Base-by-base conservation (phyloP, 2,329 filamentous ascomycete species). In the Calycina herbarum region DNA sequence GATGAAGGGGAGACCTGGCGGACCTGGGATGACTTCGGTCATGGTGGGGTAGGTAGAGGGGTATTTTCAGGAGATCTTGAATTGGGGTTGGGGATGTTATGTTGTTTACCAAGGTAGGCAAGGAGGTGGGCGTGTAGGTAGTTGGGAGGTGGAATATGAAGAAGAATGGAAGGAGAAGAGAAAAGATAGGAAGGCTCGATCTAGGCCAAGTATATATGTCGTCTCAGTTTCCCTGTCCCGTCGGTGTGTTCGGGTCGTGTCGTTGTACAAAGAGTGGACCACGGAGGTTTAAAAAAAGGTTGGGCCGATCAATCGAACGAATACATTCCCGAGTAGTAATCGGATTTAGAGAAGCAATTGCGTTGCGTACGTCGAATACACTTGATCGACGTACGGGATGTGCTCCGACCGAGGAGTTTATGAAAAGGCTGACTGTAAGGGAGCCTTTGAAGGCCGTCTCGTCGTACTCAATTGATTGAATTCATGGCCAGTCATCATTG, bases 1-100 rank as follows among this genome's bases (percentile, higher is more conserved):
- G 29, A 92, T 68, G 31, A 92, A 75, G 1, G 88, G 89, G 64
- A 89, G 78, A 2, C 86, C 87, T 63, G 81, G 82, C 31, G 89
- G 89, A 58, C 85, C 83, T 1, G 89, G 89, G 62, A 92, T 89
- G 2, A 83, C 80, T 17, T 65, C 60, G 11, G 67, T 59, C 67
- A 68, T 68, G 10, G 35, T 62, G 15, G 13, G 20, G 35, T 31
- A 56, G 48, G 10, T 20, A 54, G 48, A 54, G 20, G 20, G 20
- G 48, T 54, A 24, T 54, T 20, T 24, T 54, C 10, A 24, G 48
- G 24, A 27, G 4, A 8, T 54, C 20, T 54, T 27, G 20, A 54
- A 54, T 13, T 24, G 24, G 20, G 24, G 20, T 54, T 13, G 10
- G 7, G 27, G 27, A 29, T 29, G 27, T 29, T 29, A 51, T 27